Evolutionary conservation across 2,329 filamentous ascomycete genomes (phyloP).

Genomic region (Calonectria pteridis): DNA sequence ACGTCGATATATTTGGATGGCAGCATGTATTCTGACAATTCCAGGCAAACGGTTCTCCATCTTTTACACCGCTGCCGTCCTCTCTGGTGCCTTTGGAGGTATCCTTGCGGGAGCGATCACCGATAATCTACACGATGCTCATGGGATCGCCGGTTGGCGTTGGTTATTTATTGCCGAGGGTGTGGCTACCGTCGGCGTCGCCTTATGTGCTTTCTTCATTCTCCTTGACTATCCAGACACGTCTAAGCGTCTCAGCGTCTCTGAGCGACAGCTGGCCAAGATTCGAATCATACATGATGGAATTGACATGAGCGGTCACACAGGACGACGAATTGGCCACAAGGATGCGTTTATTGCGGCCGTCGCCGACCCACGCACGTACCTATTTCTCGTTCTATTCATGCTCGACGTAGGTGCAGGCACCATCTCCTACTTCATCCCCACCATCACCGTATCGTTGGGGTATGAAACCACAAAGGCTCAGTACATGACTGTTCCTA

Average conservation of each 20-base stretch:
- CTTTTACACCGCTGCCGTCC: slow-evolving; percentile 31
- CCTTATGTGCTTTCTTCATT: slow-evolving; percentile 23
- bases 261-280: slow-evolving; percentile 21
- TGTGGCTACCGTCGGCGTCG: slow-evolving; percentile 18
- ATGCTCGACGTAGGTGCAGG: slow-evolving; percentile 61
- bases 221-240: slow-evolving; percentile 31
- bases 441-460: slow-evolving; percentile 62
- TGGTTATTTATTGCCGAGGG: slow-evolving; percentile 36
- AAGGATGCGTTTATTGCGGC: slow-evolving; percentile 28
- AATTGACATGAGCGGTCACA: background rate
- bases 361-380: slow-evolving; percentile 47
- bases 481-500: slow-evolving; percentile 29
- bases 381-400: slow-evolving; percentile 61
- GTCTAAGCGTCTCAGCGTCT: slow-evolving; percentile 13
- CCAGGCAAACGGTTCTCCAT: slow-evolving; percentile 33
- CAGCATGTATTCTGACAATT: background rate
- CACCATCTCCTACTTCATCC: slow-evolving; percentile 66
- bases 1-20: background rate
- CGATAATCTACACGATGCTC: slow-evolving; percentile 19
- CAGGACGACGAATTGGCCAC: background rate
- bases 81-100: slow-evolving; percentile 30
- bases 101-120: slow-evolving; percentile 33
- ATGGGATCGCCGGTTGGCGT: slow-evolving; percentile 29
- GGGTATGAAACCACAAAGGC: slow-evolving; percentile 59
- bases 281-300: slow-evolving; percentile 27